Evolutionary conservation across 2,329 filamentous ascomycete genomes (phyloP), one percentile per base, ranked within the genome.

Genomic region (Fulvia fulva): DNA sequence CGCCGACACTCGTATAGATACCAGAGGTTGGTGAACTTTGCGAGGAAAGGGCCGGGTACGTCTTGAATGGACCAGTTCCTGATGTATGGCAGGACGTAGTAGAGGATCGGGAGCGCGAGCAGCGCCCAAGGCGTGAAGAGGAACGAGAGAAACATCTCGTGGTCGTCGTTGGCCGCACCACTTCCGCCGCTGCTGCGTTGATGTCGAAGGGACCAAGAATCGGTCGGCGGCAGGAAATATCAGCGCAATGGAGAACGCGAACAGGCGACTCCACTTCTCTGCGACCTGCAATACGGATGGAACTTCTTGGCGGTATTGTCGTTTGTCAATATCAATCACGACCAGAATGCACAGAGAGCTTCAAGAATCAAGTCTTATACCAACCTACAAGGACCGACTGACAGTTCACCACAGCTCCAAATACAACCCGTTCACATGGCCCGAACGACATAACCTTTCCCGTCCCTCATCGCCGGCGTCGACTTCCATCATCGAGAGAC

Each of bases 1-100:
- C 82, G 79, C 1, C 92, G 85, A 53, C 69, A 73, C 65, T 81
- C 78, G 62, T 74, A 77, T 57, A 96, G 74, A 22, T 96, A 82
- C 92, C 92, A 97, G 26, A 95, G 75, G 66, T 91, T 91, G 28
- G 86, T 84, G 72, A 92, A 90, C 14, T 80, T 79, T 2, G 86
- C 85, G 0, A 83, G 80, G 65, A 87, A 85, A 0, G 87, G 87
- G 0, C 81, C 81, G 0, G 87, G 87, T 16, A 90, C 81, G 65
- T 76, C 71, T 60, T 64, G 71, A 65, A 72, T 83, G 70, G 61
- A 85, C 78, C 58, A 79, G 22, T 85, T 87, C 56, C 83, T 74
- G 25, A 87, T 72, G 71, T 86, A 88, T 0, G 84, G 79, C 54
- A 85, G 80, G 9, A 86, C 53, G 68, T 85, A 88, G 69, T 78